phyloP scores from a whole-genome alignment of 768 basidiomycete species.

The Exsudoporus frostii region DNA sequence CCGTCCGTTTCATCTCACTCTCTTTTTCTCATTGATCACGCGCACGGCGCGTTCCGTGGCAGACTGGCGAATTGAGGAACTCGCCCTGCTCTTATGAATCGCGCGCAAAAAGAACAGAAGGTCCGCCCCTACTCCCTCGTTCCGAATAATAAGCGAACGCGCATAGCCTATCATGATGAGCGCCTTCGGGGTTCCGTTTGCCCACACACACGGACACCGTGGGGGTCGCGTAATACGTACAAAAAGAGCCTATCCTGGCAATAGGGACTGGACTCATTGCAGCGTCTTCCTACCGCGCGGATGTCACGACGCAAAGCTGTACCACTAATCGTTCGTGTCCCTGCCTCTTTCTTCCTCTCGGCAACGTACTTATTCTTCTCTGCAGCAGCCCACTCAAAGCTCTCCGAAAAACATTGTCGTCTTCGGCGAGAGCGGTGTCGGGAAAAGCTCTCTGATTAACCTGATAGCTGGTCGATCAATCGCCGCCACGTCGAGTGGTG shows the following conservation, averaged over 20 bases:
- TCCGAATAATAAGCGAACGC: slow-evolving; percentile 7
- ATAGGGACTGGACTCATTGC: slow-evolving; percentile 5
- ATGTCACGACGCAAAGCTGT: slow-evolving; percentile 25
- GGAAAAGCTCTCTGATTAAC: slow-evolving; percentile 44
- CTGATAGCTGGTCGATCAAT: slow-evolving; percentile 39
- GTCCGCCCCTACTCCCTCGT: not conserved
- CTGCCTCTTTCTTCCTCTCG: not conserved
- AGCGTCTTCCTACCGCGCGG: slow-evolving; percentile 12
- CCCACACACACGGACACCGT: slow-evolving; percentile 2
- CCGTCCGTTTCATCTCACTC: slow-evolving; percentile 21
- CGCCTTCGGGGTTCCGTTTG: slow-evolving; percentile 22
- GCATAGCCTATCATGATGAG: slow-evolving; percentile 4
- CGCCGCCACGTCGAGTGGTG: slow-evolving; percentile 33
- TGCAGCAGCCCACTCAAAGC: slow-evolving; percentile 8
- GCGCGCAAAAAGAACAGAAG: not conserved
- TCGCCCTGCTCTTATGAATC: slow-evolving; percentile 6
- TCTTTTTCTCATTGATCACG: not conserved
- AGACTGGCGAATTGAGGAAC: slow-evolving; percentile 9
- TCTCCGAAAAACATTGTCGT: slow-evolving; percentile 25
- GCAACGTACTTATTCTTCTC: slow-evolving; percentile 5
- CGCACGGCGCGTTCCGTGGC: slow-evolving; percentile 14
- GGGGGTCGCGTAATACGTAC: slow-evolving; percentile 13
- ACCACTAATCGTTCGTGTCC: slow-evolving; percentile 11
- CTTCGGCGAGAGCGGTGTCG: slow-evolving; percentile 31
- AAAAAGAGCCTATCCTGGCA: slow-evolving; percentile 16